A percentile compares a stretch with the other conserved stretches of the same genome.
Evolutionary conservation across 306 rosid species (phyloP).

Genomic region (Argentina anserina): DNA sequence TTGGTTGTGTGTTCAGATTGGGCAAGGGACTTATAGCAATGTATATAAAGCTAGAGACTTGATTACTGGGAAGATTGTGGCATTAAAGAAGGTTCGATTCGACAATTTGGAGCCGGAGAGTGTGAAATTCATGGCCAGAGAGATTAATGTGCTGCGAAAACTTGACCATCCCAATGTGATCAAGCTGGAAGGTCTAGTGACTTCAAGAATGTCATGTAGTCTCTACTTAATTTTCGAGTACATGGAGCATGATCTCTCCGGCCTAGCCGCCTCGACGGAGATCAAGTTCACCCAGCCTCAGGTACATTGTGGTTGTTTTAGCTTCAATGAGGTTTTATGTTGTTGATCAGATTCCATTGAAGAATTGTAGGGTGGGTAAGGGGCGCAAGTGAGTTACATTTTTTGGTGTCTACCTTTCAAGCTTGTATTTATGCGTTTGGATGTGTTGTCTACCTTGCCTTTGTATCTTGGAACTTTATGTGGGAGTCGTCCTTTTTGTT

Average conservation of each 20-base stretch:
- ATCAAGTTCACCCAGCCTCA: slow-evolving; percentile 87
- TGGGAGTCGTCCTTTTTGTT: slow-evolving; percentile 22
- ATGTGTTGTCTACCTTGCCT: slow-evolving; percentile 7
- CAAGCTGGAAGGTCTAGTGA: slow-evolving; percentile 91
- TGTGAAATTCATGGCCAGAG: slow-evolving; percentile 98
- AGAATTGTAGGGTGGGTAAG: slow-evolving; percentile 10
- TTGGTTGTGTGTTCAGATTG: slow-evolving; percentile 51
- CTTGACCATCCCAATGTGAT: slow-evolving; percentile 98
- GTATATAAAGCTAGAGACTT: slow-evolving; percentile 94
- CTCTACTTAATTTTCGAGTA: slow-evolving; percentile 90
- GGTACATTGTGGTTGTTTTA: slow-evolving; percentile 38
- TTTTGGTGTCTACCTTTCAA: slow-evolving; percentile 10
- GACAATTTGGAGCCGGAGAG: slow-evolving; percentile 96
- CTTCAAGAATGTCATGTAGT: slow-evolving; percentile 98
- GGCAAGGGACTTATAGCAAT: slow-evolving; percentile 99
- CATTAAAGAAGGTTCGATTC: slow-evolving; percentile 91
- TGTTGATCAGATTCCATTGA: slow-evolving; percentile 5
- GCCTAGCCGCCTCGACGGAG: slow-evolving; percentile 77
- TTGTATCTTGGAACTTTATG: slow-evolving; percentile 18
- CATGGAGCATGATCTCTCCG: slow-evolving; percentile 99
- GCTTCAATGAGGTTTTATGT: background rate
- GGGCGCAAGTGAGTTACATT: slow-evolving; percentile 14
- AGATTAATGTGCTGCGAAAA: slow-evolving; percentile 74
- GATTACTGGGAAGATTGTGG: slow-evolving; percentile 69
- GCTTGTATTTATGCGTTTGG: slow-evolving; percentile 19